Evolutionary conservation across 2,329 filamentous ascomycete species (phyloP).

Genomic region (Pseudohalonectria lignicola): DNA sequence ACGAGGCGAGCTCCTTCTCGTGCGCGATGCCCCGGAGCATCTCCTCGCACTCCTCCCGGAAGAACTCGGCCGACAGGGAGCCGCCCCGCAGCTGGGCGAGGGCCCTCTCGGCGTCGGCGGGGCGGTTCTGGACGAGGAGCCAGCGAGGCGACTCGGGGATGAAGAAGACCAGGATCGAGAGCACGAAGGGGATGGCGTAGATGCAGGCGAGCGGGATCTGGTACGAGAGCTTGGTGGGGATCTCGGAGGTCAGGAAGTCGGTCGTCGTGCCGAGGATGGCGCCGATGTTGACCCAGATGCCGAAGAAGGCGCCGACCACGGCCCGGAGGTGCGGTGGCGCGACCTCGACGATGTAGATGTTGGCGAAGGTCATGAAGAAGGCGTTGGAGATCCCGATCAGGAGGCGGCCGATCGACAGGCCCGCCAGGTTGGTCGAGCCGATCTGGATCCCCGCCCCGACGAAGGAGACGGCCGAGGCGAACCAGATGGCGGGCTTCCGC

Average conservation of each 20-base stretch:
- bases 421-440: conserved; percentile 7
- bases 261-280: conserved; percentile 32
- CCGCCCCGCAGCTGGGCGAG: conserved; percentile 12
- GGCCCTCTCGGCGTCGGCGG: conserved; percentile 13
- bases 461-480: conserved; percentile 11
- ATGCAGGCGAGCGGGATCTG: conserved; percentile 34
- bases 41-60: conserved; percentile 11
- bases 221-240: conserved; percentile 26
- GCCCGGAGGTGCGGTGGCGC: conserved; percentile 24
- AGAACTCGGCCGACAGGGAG: conserved; percentile 9
- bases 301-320: conserved; percentile 34
- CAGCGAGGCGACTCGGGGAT: conserved; percentile 33
- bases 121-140: conserved; percentile 22
- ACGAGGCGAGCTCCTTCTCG: conserved; percentile 10
- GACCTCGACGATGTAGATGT: conserved; percentile 14
- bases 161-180: conserved; percentile 20
- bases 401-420: conserved; percentile 13
- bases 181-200: conserved; percentile 32
- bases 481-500: conserved; percentile 14
- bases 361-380: conserved; percentile 15
- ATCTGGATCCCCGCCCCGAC: conserved; percentile 12
- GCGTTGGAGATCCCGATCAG: conserved; percentile 15
- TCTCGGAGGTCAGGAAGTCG: conserved; percentile 26
- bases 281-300: conserved; percentile 36
- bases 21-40: conserved; percentile 13